Evolutionary conservation across 139 green algal genomes (phyloP).

Genomic region (Chlamydomonas sp.): DNA sequence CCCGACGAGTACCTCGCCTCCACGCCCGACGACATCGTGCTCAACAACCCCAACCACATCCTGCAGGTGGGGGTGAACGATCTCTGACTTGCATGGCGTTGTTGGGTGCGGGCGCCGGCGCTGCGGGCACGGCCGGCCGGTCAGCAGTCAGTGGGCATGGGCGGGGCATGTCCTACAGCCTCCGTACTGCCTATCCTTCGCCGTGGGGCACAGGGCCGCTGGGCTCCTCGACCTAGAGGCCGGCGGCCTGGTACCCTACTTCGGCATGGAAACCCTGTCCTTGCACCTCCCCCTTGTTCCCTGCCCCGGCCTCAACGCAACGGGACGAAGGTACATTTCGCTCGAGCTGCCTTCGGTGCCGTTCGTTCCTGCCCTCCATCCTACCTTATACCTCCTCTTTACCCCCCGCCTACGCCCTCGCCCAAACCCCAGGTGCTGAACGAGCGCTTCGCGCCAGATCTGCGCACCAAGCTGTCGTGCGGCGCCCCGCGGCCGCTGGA

Average conservation of each 20-base stretch:
- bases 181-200: too few species aligned
- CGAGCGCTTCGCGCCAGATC: constrained; percentile 57
- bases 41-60: constrained; percentile 61
- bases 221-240: too few species aligned
- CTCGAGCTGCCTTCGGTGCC: too few species aligned
- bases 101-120: background rate
- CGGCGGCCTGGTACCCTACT: too few species aligned
- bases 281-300: too few species aligned
- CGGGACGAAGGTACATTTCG: too few species aligned
- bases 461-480: constrained; percentile 66
- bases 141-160: background rate
- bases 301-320: too few species aligned
- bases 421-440: constrained; percentile 72
- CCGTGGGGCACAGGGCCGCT: too few species aligned
- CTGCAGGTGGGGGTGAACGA: constrained; percentile 64
- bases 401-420: background rate
- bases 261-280: too few species aligned
- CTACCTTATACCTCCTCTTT: background rate
- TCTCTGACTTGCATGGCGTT: background rate
- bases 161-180: background rate
- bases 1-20: constrained; percentile 83
- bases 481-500: constrained; percentile 27
- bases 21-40: constrained; percentile 82
- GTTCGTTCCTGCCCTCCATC: too few species aligned
- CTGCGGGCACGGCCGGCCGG: too few species aligned